Percentiles rank a stretch among this genome's conserved stretches.
These are phyloP conservation scores for Solanum chacoense DNA, from an alignment of 305 asterid species.

Conservation along the genomic window DNA sequence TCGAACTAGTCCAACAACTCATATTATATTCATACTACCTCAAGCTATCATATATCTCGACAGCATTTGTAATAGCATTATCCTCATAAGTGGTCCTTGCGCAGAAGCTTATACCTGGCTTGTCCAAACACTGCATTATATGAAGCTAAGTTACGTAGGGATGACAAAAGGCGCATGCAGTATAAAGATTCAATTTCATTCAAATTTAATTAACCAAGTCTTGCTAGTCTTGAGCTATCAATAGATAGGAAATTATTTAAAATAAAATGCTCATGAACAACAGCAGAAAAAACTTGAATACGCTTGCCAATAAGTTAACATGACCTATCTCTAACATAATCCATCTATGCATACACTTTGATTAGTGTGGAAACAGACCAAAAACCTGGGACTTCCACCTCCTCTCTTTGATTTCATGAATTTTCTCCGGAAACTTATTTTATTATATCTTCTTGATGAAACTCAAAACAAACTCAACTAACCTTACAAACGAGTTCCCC, in stretches of 20 bases:
- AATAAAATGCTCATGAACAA: neutral
- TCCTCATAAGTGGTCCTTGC: conserved; percentile 54
- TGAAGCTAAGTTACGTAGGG: neutral
- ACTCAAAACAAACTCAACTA: neutral
- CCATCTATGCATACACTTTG: neutral
- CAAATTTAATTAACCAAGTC: neutral
- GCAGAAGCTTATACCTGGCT: conserved; percentile 68
- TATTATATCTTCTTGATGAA: neutral
- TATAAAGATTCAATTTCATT: neutral
- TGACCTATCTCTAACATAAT: neutral
- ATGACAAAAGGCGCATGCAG: neutral
- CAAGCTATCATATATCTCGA: conserved; percentile 41
- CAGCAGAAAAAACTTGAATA: neutral
- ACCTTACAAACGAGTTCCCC: conserved; percentile 79
- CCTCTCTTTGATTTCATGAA: neutral
- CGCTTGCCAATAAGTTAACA: neutral
- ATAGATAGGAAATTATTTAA: neutral
- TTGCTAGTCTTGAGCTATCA: neutral
- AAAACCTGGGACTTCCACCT: neutral
- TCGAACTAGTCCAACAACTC: neutral
- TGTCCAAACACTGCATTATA: conserved; percentile 46
- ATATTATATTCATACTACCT: conserved; percentile 15
- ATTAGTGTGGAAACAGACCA: neutral
- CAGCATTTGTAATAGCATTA: conserved; percentile 62
- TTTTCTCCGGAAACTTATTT: neutral